Evolutionary conservation across 2,329 filamentous ascomycete genomes (phyloP).

Genomic region (Ascochyta rabiei): DNA sequence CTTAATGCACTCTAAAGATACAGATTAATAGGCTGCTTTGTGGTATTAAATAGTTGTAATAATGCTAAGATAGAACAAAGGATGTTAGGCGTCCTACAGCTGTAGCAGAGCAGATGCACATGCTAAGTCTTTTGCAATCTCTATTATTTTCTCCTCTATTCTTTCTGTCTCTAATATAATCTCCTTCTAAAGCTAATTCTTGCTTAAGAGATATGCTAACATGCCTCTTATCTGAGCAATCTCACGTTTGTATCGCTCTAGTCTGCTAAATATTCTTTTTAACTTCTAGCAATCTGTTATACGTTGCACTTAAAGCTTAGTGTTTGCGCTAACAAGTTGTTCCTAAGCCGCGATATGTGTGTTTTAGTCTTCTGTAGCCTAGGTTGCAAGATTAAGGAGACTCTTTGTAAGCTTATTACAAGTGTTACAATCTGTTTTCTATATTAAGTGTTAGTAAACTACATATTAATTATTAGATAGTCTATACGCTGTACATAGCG

Average conservation of each 20-base stretch:
- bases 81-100: background rate
- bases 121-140: background rate
- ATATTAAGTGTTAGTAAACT: background rate
- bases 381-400: background rate
- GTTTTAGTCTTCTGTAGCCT: background rate
- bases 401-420: background rate
- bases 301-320: background rate
- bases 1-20: background rate
- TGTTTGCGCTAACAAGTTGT: background rate
- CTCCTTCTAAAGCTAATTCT: background rate
- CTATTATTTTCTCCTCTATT: background rate
- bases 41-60: background rate
- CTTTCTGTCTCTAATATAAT: background rate
- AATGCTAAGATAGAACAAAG: background rate
- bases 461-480: background rate
- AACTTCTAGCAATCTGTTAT: background rate
- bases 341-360: background rate
- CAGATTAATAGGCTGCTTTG: background rate
- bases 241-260: background rate
- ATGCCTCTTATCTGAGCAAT: background rate
- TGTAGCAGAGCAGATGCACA: slow-evolving; percentile 1
- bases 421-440: background rate
- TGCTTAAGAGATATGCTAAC: background rate
- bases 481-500: background rate
- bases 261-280: background rate